These are phyloP conservation scores for Galerina sulciceps DNA, from an alignment of 768 basidiomycete species.

Conservation along the genomic window DNA sequence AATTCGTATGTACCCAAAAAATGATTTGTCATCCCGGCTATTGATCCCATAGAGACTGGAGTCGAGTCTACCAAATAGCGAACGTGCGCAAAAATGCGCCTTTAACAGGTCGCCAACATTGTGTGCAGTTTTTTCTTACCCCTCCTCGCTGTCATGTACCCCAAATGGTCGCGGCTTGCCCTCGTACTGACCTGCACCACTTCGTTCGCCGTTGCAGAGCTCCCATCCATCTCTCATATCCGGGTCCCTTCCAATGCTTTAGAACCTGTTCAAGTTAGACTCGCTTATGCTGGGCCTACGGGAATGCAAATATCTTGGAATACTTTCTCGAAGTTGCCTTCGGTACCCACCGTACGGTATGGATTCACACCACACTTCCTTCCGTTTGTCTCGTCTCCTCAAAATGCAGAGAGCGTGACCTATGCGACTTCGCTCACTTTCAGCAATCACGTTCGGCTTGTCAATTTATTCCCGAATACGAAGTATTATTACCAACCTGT, in stretches of 20 bases:
- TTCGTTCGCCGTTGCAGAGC: not conserved
- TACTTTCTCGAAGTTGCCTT: slow-evolving; percentile 16
- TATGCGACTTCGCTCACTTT: slow-evolving; percentile 20
- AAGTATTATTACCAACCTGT: slow-evolving; percentile 18
- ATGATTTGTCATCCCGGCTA: no score
- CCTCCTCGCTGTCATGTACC: not conserved
- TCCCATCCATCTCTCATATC: slow-evolving; percentile 9
- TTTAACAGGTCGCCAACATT: not conserved
- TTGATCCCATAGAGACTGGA: no score
- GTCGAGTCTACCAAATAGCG: not conserved
- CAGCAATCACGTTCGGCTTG: slow-evolving; percentile 22
- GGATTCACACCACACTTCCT: slow-evolving; percentile 11
- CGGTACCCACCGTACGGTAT: slow-evolving; percentile 13
- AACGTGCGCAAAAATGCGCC: not conserved
- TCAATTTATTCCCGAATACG: slow-evolving; percentile 14
- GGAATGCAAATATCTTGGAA: slow-evolving; percentile 25
- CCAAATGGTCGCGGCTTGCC: not conserved
- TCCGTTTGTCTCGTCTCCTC: slow-evolving; percentile 7
- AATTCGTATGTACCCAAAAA: no score
- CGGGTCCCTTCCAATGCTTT: slow-evolving; percentile 6
- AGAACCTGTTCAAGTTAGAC: slow-evolving; percentile 22
- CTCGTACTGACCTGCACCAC: not conserved
- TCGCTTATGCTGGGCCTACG: slow-evolving; percentile 22
- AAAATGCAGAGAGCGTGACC: slow-evolving; percentile 15
- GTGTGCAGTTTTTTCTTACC: not conserved